Conservation (phyloP, 805 yeast genomes). For the Schwanniomyces sp. region DNA sequence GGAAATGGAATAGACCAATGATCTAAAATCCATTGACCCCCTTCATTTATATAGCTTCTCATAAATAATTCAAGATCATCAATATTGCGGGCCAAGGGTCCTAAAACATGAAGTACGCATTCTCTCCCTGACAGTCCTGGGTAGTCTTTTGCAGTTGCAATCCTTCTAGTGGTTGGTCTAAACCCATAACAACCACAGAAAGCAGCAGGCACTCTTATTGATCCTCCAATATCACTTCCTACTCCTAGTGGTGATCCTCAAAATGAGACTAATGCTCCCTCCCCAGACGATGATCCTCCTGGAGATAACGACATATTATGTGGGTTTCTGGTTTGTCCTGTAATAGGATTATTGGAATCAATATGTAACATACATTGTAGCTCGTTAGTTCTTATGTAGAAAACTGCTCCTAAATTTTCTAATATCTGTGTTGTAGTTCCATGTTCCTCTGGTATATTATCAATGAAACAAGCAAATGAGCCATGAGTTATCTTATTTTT, state of each 20-base stretch:
- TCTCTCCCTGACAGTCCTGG: constrained; percentile 34
- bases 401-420: constrained; percentile 50
- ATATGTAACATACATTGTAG: constrained; percentile 53
- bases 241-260: constrained; percentile 52
- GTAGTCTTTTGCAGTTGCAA: constrained; percentile 20
- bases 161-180: constrained; percentile 32
- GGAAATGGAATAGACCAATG: constrained; percentile 23
- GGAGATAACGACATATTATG: constrained; percentile 41
- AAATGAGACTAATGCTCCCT: constrained; percentile 46
- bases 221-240: constrained; percentile 58
- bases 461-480: constrained; percentile 44
- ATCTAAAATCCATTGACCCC: constrained; percentile 28
- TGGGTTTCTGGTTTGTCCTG: constrained; percentile 49
- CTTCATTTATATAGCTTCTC: constrained; percentile 30
- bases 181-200: constrained; percentile 41
- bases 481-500: constrained; percentile 49
- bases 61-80: constrained; percentile 37
- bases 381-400: constrained; percentile 54
- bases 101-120: constrained; percentile 25
- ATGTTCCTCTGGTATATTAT: constrained; percentile 21
- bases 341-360: constrained; percentile 45
- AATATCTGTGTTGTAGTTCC: constrained; percentile 39
- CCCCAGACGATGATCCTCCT: constrained; percentile 59
- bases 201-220: constrained; percentile 49
- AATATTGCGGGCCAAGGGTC: constrained; percentile 44